Evolutionary conservation across 768 basidiomycete genomes (phyloP), one percentile per base, ranked within the genome.

Genomic region (Tylopilus subfusipes): DNA sequence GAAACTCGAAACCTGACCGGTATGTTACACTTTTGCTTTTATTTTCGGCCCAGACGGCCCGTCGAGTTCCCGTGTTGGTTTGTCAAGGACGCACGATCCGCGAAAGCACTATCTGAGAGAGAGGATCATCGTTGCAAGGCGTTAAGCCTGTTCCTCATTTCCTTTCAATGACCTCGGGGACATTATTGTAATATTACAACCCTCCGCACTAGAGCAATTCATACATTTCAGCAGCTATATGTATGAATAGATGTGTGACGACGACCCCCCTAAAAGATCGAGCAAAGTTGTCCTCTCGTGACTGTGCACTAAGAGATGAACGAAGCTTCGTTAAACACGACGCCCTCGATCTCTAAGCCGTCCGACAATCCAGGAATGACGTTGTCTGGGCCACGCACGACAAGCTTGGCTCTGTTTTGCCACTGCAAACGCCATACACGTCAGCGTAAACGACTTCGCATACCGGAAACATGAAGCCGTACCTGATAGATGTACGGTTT

Each of bases 401-500:
- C 59, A 24, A 88, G 68, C 53, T 75, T 80, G n/a, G 70, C 74
- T 2, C 76, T 75, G 67, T 85, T 86, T 62, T 77, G 72, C 77
- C 80, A 86, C 84, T 87, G 8, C 11, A 18, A n/a, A 55, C 43
- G 38, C 39, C 2, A 34, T 1, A 42, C 2, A 13, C 22, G 33
- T 48, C 30, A 55, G 42, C 42, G 19, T 10, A 13, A 13, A 31
- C 13, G 12, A 40, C 14, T 13, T 1, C 19, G 21, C 14, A 5
- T 8, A 21, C 42, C 30, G 11, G 4, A 48, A 8, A 7, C 4
- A 21, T 19, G 50, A 49, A 38, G 73, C 83, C 51, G 50, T 29
- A 88, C 93, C 82, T 95, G 92, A 72, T 96, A 97, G 69, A 96
- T 89, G 69, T 85, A 95, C 0, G 93, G 96, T 70, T 95, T 94